Percentiles rank a stretch among this genome's conserved stretches.
phyloP scores from a whole-genome alignment of 768 basidiomycete species.

The Mycena amicta region DNA sequence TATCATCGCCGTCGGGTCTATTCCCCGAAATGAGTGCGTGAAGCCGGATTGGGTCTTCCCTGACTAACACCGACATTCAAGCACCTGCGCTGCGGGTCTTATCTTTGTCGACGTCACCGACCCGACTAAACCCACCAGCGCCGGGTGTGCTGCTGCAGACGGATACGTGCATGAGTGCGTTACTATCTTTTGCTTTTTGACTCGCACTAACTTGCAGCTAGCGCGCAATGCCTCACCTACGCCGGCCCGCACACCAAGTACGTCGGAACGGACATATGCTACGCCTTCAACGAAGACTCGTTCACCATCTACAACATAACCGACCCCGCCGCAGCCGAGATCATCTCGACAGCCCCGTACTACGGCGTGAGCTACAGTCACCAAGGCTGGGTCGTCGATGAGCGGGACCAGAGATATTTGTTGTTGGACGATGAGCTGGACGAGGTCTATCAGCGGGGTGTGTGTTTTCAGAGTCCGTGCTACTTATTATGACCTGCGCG shows the following conservation, averaged over 20 bases:
- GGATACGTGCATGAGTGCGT: slow-evolving; percentile 33
- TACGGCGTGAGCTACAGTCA: slow-evolving; percentile 35
- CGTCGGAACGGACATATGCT: slow-evolving; percentile 32
- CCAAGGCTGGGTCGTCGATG: slow-evolving; percentile 36
- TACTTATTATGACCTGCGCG: not conserved
- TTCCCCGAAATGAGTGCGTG: slow-evolving; percentile 21
- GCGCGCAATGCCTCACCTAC: slow-evolving; percentile 34
- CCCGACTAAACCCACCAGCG: slow-evolving; percentile 26
- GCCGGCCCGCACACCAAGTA: slow-evolving; percentile 32
- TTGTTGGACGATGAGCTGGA: slow-evolving; percentile 34
- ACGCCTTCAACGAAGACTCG: slow-evolving; percentile 35
- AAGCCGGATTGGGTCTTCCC: no score
- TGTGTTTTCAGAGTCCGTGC: not conserved
- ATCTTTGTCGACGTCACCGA: slow-evolving; percentile 34
- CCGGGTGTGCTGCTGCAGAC: slow-evolving; percentile 27
- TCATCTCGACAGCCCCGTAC: slow-evolving; percentile 33
- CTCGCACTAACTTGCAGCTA: not conserved
- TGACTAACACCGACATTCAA: no score
- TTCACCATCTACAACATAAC: slow-evolving; percentile 34
- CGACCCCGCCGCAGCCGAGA: slow-evolving; percentile 21
- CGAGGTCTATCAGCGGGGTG: slow-evolving; percentile 22
- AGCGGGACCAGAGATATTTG: slow-evolving; percentile 29
- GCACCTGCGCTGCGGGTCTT: slow-evolving; percentile 26
- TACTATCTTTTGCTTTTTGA: not conserved
- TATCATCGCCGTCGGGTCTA: slow-evolving; percentile 30